phyloP scores from a whole-genome alignment of 495 filamentous ascomycete genomes.

The Tuber aestivum region DNA sequence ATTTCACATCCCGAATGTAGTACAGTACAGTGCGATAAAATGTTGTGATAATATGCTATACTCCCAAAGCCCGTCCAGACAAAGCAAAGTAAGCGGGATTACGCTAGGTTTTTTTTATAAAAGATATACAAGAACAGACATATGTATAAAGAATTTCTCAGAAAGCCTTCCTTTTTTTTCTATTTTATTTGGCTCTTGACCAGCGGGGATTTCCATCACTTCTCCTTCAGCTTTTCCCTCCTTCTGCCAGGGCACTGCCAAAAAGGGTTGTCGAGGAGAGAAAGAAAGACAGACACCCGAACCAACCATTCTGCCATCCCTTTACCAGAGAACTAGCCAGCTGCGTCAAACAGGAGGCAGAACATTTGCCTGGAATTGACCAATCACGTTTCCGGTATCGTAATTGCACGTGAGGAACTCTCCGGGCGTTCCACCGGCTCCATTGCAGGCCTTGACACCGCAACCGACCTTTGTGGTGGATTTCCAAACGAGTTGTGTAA shows the following conservation, averaged over 20 bases:
- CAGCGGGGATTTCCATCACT: not conserved
- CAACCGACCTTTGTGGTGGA: constrained; percentile 66
- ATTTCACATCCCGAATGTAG: not conserved
- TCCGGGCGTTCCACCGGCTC: constrained; percentile 28
- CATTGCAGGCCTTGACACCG: constrained; percentile 54
- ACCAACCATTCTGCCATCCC: constrained; percentile 1
- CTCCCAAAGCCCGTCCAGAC: not conserved
- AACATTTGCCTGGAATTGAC: constrained; percentile 62
- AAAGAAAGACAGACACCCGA: not conserved
- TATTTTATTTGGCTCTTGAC: not conserved
- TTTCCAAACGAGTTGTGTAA: constrained; percentile 88
- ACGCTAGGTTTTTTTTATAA: not conserved
- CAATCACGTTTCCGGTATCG: constrained; percentile 59
- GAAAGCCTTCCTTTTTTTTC: constrained; percentile 12
- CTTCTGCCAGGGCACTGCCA: not conserved
- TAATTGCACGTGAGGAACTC: constrained; percentile 73
- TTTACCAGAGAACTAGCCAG: not conserved
- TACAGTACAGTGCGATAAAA: not conserved
- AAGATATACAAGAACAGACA: constrained; percentile 16
- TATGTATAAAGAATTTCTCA: constrained; percentile 2
- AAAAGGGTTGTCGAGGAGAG: constrained; percentile 13
- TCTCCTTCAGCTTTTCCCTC: not conserved
- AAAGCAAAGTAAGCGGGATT: not conserved
- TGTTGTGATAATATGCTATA: not conserved
- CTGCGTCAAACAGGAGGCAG: constrained; percentile 42